Evolutionary conservation across 2,329 filamentous ascomycete species (phyloP).

Genomic region (Fusarium sp.): DNA sequence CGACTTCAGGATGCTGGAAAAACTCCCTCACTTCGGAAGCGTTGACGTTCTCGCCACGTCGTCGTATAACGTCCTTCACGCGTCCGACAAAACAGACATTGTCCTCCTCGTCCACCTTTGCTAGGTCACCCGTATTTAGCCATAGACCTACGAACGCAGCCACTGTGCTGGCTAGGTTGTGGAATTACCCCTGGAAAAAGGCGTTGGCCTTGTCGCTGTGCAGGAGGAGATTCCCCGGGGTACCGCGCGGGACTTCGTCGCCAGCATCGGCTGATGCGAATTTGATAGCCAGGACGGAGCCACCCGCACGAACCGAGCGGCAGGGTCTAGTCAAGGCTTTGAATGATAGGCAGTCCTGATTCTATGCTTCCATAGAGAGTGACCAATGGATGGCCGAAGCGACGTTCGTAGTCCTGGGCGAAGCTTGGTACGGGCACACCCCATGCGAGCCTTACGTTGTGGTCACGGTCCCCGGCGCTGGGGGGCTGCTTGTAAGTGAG

Average conservation of each 20-base stretch:
- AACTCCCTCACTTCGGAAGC: conserved; percentile 22
- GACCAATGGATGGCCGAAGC: background rate
- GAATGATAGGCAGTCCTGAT: background rate
- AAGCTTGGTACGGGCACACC: background rate
- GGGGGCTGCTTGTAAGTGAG: conserved; percentile 22
- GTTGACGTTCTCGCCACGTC: conserved; percentile 22
- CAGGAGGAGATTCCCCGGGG: background rate
- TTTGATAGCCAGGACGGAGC: background rate
- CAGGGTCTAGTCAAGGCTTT: background rate
- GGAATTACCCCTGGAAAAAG: background rate
- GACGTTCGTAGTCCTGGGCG: background rate
- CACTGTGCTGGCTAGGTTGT: background rate
- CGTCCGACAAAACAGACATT: conserved; percentile 3
- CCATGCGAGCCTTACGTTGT: background rate
- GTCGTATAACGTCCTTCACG: conserved; percentile 16
- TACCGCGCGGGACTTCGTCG: background rate
- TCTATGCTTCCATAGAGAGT: background rate
- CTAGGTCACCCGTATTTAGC: background rate
- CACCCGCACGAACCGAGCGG: background rate
- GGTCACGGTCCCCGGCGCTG: conserved; percentile 5
- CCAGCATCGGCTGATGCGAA: background rate
- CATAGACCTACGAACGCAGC: background rate
- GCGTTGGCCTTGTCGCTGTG: background rate
- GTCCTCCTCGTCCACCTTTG: background rate
- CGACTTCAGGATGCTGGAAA: conserved; percentile 19